phyloP scores from a whole-genome alignment of 352 stramenopile species.

The Phytopythium mirpurense region DNA sequence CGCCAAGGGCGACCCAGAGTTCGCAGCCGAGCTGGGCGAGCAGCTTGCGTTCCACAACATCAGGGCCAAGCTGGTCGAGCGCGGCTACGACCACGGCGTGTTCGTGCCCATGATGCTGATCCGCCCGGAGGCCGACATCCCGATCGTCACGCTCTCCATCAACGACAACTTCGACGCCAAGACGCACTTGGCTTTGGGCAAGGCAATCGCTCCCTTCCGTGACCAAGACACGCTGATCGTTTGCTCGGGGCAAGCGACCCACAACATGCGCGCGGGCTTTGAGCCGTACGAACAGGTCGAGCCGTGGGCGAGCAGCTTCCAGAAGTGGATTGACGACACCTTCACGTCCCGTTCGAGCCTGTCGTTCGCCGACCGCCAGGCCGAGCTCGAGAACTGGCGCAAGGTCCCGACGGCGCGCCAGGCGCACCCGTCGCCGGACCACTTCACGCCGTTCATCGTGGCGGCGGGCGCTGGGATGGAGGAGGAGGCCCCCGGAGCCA shows the following conservation, averaged over 20 bases:
- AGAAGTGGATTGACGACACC: conserved; percentile 32
- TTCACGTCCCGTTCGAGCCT: no score
- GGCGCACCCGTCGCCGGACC: conserved; percentile 41
- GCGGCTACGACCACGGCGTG: no score
- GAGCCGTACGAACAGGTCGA: conserved; percentile 1
- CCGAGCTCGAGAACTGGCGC: conserved; percentile 11
- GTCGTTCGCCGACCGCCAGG: no score
- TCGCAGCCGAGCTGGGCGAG: conserved; percentile 63
- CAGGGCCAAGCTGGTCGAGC: neutral
- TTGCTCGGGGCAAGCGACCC: conserved; percentile 49
- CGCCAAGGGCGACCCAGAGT: conserved; percentile 50
- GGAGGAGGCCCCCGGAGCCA: conserved; percentile 15
- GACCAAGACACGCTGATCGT: conserved; percentile 71
- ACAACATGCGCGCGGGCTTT: conserved; percentile 24
- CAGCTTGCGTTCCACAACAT: conserved; percentile 56
- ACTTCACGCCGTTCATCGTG: conserved; percentile 49
- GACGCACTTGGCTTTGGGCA: conserved; percentile 48
- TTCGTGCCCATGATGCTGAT: no score
- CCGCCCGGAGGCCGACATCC: conserved; percentile 63
- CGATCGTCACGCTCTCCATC: conserved; percentile 81
- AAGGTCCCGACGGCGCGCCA: conserved; percentile 27
- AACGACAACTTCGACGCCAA: conserved; percentile 27
- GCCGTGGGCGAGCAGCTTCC: conserved; percentile 26
- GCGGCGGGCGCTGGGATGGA: conserved; percentile 49
- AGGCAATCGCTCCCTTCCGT: conserved; percentile 43